Percentiles rank a stretch among this genome's conserved stretches.
Evolutionary conservation across 1,284 basidiomycete species (phyloP).

Genomic region (Ceratobasidium sp.): DNA sequence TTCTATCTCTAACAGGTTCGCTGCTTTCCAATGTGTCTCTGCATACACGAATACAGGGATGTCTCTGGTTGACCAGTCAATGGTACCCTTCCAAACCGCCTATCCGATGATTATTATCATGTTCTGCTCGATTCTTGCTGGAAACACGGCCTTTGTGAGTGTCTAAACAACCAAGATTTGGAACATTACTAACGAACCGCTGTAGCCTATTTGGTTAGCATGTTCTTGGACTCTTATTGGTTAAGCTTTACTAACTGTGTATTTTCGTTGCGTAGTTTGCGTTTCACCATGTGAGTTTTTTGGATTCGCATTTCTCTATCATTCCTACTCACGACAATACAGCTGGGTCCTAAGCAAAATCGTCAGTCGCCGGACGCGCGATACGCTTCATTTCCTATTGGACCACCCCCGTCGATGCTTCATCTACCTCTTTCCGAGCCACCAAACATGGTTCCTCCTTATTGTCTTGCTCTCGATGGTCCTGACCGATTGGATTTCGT

Average conservation of each 20-base stretch:
- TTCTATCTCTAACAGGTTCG: conserved; percentile 71
- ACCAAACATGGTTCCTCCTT: conserved; percentile 94
- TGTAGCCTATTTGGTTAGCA: conserved; percentile 79
- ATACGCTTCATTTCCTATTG: conserved; percentile 93
- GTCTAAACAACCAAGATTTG: conserved; percentile 29
- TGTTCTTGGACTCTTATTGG: background rate
- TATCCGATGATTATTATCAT: conserved; percentile 82
- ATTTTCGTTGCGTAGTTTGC: conserved; percentile 61
- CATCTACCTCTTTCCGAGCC: conserved; percentile 94
- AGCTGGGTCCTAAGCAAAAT: conserved; percentile 83
- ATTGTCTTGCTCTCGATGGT: conserved; percentile 73
- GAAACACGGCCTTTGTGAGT: conserved; percentile 93
- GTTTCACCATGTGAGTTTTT: conserved; percentile 70
- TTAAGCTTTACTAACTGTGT: background rate
- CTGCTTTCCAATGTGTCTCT: conserved; percentile 87
- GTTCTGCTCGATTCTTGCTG: conserved; percentile 84
- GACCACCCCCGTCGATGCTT: conserved; percentile 98
- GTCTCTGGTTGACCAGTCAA: conserved; percentile 89
- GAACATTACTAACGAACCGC: conserved; percentile 37
- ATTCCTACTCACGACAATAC: conserved; percentile 19
- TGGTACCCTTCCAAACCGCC: conserved; percentile 89
- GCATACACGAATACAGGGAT: conserved; percentile 92
- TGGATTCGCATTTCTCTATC: background rate
- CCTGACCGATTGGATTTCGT: conserved; percentile 89
- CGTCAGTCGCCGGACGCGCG: conserved; percentile 72